Conservation (phyloP, 306 rosid genomes). For the Castanospermum australe region DNA sequence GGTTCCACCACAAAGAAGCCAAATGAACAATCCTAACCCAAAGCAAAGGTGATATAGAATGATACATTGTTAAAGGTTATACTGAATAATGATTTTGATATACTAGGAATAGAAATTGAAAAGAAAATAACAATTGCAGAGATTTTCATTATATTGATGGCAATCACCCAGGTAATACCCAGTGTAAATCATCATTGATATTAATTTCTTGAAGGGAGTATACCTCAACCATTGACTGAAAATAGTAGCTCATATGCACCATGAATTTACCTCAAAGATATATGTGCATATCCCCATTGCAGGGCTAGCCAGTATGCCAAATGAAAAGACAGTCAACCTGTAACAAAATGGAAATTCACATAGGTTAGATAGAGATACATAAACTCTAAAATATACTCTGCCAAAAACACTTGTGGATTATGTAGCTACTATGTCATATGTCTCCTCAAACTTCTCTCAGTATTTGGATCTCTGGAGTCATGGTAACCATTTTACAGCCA, state of each 20-base stretch:
- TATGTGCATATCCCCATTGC: conserved; percentile 59
- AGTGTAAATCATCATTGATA: not conserved
- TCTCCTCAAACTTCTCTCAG: not conserved
- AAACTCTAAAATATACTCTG: not conserved
- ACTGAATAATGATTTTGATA: not conserved
- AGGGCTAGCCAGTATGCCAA: conserved; percentile 66
- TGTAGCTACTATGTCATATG: not conserved
- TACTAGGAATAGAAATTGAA: not conserved
- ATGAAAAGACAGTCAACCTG: conserved; percentile 73
- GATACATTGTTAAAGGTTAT: not conserved
- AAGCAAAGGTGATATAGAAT: not conserved
- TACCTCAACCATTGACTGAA: not conserved
- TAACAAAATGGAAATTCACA: conserved; percentile 21
- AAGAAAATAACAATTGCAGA: not conserved
- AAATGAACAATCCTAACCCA: not conserved
- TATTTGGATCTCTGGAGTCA: not conserved
- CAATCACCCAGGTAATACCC: too few relatives aligned
- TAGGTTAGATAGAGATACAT: not conserved
- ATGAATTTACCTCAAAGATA: conserved; percentile 56
- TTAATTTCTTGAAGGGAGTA: not conserved
- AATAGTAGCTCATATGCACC: not conserved
- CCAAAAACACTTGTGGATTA: not conserved
- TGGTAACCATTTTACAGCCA: not conserved
- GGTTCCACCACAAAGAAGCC: not conserved
- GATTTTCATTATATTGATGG: not conserved